Evolutionary conservation across 225 moss, liverwort and hornwort genomes (phyloP).

Genomic region (Pleurozium schreberi): DNA sequence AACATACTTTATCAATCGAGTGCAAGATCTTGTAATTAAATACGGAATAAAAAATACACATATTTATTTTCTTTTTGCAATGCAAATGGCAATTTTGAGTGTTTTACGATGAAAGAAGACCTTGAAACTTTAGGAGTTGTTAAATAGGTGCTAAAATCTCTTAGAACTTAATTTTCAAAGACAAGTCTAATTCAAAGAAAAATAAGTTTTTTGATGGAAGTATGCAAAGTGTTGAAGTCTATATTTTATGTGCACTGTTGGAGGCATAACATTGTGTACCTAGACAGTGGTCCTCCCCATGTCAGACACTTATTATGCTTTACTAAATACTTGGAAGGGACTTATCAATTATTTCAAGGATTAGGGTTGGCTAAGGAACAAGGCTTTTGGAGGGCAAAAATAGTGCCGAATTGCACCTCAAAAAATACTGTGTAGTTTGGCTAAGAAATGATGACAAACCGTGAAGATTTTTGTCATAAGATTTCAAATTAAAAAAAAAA

Average conservation of each 20-base stretch:
- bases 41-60: not conserved
- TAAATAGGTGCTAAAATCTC: not conserved
- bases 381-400: too few species aligned
- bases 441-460: too few species aligned
- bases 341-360: not conserved
- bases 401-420: too few species aligned
- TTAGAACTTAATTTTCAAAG: not conserved
- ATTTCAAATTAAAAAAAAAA: too few species aligned
- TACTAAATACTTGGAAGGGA: not conserved
- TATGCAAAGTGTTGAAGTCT: not conserved
- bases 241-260: not conserved
- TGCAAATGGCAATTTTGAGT: too few species aligned
- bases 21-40: not conserved
- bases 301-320: accelerated
- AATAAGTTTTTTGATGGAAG: not conserved
- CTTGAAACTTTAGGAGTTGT: not conserved
- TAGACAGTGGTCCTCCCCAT: accelerated
- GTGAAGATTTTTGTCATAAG: too few species aligned
- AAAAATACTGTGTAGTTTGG: too few species aligned
- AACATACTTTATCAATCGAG: too few species aligned
- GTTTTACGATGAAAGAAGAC: too few species aligned
- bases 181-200: not conserved
- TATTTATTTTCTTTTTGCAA: not conserved
- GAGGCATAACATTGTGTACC: too few species aligned
- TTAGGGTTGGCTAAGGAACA: too few species aligned